A percentile compares a stretch with the other conserved stretches of the same genome.
phyloP scores from a whole-genome alignment of 257 asterid species.

The Solanum gracilifrons region DNA sequence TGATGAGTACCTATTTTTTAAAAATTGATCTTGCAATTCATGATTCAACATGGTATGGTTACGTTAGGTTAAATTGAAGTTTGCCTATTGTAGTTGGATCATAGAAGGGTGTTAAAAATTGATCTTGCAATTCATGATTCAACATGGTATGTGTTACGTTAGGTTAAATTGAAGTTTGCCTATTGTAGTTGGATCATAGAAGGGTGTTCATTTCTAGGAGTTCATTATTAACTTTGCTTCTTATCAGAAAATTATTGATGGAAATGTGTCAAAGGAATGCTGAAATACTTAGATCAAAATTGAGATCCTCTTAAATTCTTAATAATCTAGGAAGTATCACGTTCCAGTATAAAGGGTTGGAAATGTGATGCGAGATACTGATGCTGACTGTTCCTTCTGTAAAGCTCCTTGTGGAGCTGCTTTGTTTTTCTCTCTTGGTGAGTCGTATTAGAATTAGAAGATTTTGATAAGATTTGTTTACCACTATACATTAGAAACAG shows the following conservation, averaged over 20 bases:
- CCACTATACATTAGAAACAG: background rate
- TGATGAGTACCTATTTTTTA: background rate
- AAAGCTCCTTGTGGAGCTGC: background rate
- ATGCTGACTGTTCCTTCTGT: background rate
- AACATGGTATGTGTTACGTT: background rate
- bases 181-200: background rate
- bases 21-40: background rate
- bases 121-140: background rate
- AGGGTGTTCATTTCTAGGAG: background rate
- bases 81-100: background rate
- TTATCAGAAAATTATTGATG: background rate
- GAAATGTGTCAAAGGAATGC: background rate
- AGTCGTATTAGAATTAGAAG: background rate
- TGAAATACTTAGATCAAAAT: background rate
- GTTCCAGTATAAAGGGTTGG: background rate
- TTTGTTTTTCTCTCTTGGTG: background rate
- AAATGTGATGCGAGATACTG: background rate
- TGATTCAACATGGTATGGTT: background rate
- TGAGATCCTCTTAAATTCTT: background rate
- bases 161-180: background rate
- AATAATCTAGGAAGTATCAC: background rate
- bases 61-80: background rate
- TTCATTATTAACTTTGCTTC: background rate
- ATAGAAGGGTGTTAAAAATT: background rate
- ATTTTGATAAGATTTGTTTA: background rate